These are phyloP conservation scores for Colletotrichum navitas DNA, from an alignment of 2,329 filamentous ascomycete genomes.

Conservation along the genomic window DNA sequence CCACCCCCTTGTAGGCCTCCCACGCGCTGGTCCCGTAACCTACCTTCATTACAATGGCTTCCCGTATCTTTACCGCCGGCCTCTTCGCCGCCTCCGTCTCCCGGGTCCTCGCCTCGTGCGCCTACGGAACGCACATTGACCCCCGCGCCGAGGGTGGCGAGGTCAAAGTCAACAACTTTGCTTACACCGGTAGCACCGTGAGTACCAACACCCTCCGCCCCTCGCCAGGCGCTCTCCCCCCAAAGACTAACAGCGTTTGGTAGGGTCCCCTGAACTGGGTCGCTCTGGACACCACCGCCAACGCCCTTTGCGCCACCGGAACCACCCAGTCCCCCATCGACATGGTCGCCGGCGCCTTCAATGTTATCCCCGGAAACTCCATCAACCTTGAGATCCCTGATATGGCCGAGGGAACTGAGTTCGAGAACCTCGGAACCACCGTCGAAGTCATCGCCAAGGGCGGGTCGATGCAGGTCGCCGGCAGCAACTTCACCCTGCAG, in stretches of 20 bases:
- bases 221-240: background rate
- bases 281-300: slow-evolving; percentile 52
- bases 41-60: slow-evolving; percentile 40
- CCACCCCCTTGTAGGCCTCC: slow-evolving; percentile 30
- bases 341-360: slow-evolving; percentile 42
- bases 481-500: slow-evolving; percentile 53
- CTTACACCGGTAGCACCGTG: slow-evolving; percentile 54
- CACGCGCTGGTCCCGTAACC: slow-evolving; percentile 37
- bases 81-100: slow-evolving; percentile 36
- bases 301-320: slow-evolving; percentile 58
- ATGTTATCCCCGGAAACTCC: slow-evolving; percentile 43
- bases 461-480: slow-evolving; percentile 52
- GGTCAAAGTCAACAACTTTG: slow-evolving; percentile 54
- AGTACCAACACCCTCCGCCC: slow-evolving; percentile 21
- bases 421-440: slow-evolving; percentile 70
- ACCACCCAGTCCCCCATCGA: slow-evolving; percentile 64
- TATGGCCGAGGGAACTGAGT: slow-evolving; percentile 57
- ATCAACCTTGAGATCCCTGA: slow-evolving; percentile 52
- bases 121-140: slow-evolving; percentile 55
- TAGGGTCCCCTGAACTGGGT: slow-evolving; percentile 62
- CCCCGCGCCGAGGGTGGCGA: slow-evolving; percentile 48
- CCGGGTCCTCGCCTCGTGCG: slow-evolving; percentile 52
- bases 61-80: slow-evolving; percentile 35
- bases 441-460: slow-evolving; percentile 67
- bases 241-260: slow-evolving; percentile 19